Conservation (phyloP, 345 rosid genomes). For the Aurinia saxatilis region DNA sequence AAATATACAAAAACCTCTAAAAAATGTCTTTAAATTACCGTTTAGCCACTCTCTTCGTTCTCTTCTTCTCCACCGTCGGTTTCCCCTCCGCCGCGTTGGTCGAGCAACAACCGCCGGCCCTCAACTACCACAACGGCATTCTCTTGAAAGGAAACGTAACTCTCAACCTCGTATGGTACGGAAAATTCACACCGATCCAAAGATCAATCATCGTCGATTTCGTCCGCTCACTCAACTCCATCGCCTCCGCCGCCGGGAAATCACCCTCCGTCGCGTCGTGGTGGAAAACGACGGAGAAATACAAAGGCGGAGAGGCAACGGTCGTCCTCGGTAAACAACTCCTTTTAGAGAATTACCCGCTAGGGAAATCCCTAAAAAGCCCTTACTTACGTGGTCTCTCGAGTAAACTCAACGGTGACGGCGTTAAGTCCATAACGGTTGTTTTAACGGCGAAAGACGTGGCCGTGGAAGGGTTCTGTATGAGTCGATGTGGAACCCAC, state of each 20-base stretch:
- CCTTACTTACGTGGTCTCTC: conserved; percentile 53
- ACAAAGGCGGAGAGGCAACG: conserved; percentile 41
- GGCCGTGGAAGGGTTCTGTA: conserved; percentile 69
- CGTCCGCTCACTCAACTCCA: conserved; percentile 46
- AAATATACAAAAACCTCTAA: background rate
- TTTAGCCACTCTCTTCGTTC: conserved; percentile 11
- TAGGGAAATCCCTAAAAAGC: conserved; percentile 51
- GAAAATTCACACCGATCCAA: conserved; percentile 56
- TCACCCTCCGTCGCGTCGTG: conserved; percentile 56
- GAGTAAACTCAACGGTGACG: conserved; percentile 29
- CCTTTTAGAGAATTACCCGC: conserved; percentile 48
- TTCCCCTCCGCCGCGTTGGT: conserved; percentile 16
- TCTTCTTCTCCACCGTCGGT: conserved; percentile 12
- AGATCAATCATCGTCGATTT: conserved; percentile 73
- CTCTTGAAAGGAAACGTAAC: conserved; percentile 57
- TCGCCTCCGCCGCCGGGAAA: background rate
- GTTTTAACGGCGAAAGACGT: conserved; percentile 79
- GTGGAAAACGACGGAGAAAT: conserved; percentile 84
- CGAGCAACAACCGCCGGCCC: conserved; percentile 25
- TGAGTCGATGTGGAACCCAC: conserved; percentile 77
- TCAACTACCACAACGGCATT: conserved; percentile 58
- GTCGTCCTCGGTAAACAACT: conserved; percentile 54
- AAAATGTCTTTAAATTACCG: background rate
- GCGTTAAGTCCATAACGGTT: conserved; percentile 40
- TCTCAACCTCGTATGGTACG: conserved; percentile 87